Evolutionary conservation across 2,329 filamentous ascomycete species (phyloP).

Genomic region (Spiromastix sp.): DNA sequence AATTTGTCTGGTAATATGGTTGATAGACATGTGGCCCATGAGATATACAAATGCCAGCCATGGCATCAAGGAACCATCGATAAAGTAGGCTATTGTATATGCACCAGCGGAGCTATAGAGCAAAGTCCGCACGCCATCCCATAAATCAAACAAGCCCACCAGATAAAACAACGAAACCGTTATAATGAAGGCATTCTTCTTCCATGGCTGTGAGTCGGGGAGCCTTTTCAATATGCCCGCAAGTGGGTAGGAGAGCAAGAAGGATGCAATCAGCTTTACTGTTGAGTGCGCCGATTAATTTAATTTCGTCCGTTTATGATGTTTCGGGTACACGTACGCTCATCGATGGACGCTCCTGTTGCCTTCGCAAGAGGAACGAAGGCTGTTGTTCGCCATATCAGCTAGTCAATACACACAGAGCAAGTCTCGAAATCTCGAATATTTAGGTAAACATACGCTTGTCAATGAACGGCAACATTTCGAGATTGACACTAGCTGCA

Average conservation of each 20-base stretch:
- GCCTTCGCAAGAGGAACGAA: constrained; percentile 49
- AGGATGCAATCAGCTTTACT: constrained; percentile 91
- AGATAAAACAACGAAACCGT: constrained; percentile 77
- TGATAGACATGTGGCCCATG: constrained; percentile 91
- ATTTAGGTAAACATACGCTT: background rate
- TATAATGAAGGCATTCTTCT: constrained; percentile 84
- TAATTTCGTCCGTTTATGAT: background rate
- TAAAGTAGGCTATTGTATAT: constrained; percentile 72
- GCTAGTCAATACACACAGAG: no score
- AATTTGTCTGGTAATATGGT: constrained; percentile 73
- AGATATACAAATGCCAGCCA: constrained; percentile 91
- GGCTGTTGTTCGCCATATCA: no score
- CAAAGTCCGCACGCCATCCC: constrained; percentile 71
- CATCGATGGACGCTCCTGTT: constrained; percentile 55
- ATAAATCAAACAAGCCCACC: constrained; percentile 85
- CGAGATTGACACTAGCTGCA: no score
- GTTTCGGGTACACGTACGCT: constrained; percentile 35
- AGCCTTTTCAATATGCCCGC: constrained; percentile 81
- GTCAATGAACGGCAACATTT: constrained; percentile 4
- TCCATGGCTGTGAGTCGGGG: constrained; percentile 69
- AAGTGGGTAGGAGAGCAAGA: constrained; percentile 85
- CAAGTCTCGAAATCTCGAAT: no score
- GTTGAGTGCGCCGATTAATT: constrained; percentile 7
- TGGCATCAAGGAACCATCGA: constrained; percentile 89
- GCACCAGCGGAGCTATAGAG: constrained; percentile 67